Evolutionary conservation across 192 early-diverging fungal species (phyloP).

Genomic region (Entophlyctis luteolus): DNA sequence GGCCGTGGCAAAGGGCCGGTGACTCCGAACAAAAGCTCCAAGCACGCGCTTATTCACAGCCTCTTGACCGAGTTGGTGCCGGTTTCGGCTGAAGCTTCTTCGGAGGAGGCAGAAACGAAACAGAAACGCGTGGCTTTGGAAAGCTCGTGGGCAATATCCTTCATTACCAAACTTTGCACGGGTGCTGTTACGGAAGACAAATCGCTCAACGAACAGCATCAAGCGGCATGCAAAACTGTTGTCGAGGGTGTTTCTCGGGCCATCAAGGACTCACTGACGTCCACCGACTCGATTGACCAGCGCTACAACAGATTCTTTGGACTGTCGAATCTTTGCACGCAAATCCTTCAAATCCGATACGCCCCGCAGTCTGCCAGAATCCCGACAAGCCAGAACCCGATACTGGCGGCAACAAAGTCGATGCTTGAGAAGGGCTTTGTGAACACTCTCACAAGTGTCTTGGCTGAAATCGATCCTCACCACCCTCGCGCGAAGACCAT

Average conservation of each 20-base stretch:
- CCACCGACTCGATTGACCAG: conserved; percentile 39
- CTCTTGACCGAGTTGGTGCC: conserved; percentile 70
- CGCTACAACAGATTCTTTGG: conserved; percentile 68
- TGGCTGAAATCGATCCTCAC: conserved; percentile 84
- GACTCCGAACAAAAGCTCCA: conserved; percentile 30
- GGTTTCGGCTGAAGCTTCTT: conserved; percentile 17
- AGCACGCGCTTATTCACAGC: conserved; percentile 53
- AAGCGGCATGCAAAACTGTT: conserved; percentile 61
- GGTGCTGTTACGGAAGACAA: conserved; percentile 45
- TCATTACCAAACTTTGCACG: conserved; percentile 40
- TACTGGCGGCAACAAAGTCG: conserved; percentile 55
- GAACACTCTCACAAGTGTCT: conserved; percentile 67
- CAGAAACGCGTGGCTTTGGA: conserved; percentile 27
- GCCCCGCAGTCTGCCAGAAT: conserved; percentile 11
- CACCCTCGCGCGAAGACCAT: conserved; percentile 78
- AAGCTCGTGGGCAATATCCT: conserved; percentile 31
- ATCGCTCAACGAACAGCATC: conserved; percentile 51
- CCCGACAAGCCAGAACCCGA: conserved; percentile 2
- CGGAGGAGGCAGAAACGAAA: not conserved
- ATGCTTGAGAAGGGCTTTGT: conserved; percentile 91
- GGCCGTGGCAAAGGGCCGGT: conserved; percentile 33
- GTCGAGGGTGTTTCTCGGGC: conserved; percentile 61
- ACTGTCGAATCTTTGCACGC: conserved; percentile 63
- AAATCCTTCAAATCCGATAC: conserved; percentile 53
- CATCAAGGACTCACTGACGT: conserved; percentile 59